Conservation (phyloP, 768 basidiomycete species). For the Lyophyllum semitale region DNA sequence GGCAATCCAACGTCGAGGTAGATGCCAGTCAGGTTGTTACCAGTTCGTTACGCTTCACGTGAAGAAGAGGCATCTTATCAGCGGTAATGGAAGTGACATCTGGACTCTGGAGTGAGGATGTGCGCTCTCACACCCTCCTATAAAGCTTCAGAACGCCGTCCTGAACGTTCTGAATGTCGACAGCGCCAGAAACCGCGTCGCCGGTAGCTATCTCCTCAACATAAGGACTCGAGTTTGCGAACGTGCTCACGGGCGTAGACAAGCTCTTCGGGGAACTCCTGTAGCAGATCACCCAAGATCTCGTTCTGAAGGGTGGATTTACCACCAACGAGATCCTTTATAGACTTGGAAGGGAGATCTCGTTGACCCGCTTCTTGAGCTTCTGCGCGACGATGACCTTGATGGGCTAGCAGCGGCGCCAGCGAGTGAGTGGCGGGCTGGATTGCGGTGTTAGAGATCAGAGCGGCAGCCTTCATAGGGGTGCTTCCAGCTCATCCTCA, state of each 20-base stretch:
- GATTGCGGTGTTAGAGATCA: constrained; percentile 38
- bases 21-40: constrained; percentile 92
- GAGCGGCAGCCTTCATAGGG: constrained; percentile 33
- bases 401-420: constrained; percentile 53
- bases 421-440: constrained; percentile 43
- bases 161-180: constrained; percentile 98
- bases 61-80: constrained; percentile 92
- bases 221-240: constrained; percentile 95
- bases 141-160: constrained; percentile 92
- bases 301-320: constrained; percentile 99
- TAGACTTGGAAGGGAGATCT: constrained; percentile 91
- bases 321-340: constrained; percentile 98
- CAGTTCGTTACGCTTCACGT: constrained; percentile 95
- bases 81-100: constrained; percentile 74
- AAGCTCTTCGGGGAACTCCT: constrained; percentile 94
- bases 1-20: constrained; percentile 98
- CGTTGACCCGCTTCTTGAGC: constrained; percentile 91
- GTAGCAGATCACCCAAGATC: constrained; percentile 94
- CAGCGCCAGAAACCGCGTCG: constrained; percentile 75
- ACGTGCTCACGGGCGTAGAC: constrained; percentile 95
- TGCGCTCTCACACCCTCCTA: constrained; percentile 96
- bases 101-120: constrained; percentile 82
- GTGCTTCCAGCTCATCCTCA: constrained; percentile 75
- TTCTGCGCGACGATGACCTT: constrained; percentile 93
- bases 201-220: constrained; percentile 98